phyloP scores from a whole-genome alignment of 345 rosid genomes.

The Populus euphratica region DNA sequence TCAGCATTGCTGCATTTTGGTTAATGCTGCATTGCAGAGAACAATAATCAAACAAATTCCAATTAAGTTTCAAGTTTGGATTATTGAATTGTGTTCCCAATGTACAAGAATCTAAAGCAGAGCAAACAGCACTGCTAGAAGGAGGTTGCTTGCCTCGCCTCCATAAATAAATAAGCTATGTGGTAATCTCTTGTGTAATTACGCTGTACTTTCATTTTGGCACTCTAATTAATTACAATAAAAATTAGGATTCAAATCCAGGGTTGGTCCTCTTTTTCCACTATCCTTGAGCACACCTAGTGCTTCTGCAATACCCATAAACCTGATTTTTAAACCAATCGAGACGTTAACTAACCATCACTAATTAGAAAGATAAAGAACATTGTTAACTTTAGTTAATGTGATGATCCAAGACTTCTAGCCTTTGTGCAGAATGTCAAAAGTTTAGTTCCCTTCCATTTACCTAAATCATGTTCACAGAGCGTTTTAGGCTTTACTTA shows the following conservation, averaged over 20 bases:
- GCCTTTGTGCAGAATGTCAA: constrained; percentile 1
- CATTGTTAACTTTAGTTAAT: not conserved
- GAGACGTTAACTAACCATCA: not conserved
- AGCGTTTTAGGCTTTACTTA: not conserved
- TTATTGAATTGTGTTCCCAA: too few relatives aligned
- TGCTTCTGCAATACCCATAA: not conserved
- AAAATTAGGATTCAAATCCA: too few relatives aligned
- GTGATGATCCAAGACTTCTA: not conserved
- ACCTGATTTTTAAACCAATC: not conserved
- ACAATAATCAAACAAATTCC: not conserved
- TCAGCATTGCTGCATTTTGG: not conserved
- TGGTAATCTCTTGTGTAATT: too few relatives aligned
- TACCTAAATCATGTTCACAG: not conserved
- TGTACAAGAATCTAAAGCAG: too few relatives aligned
- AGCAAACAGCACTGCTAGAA: too few relatives aligned
- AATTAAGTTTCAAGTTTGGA: not conserved
- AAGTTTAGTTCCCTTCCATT: constrained; percentile 5
- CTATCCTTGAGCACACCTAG: too few relatives aligned
- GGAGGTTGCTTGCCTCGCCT: too few relatives aligned
- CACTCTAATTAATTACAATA: too few relatives aligned
- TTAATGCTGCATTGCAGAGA: not conserved
- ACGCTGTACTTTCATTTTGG: too few relatives aligned
- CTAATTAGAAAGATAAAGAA: not conserved
- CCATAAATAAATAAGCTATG: too few relatives aligned
- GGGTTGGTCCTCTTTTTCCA: too few relatives aligned